Percentiles rank a stretch among this genome's conserved stretches.
These are phyloP conservation scores for Puccinia hordei DNA, from an alignment of 1,284 basidiomycete species.

Conservation along the genomic window DNA sequence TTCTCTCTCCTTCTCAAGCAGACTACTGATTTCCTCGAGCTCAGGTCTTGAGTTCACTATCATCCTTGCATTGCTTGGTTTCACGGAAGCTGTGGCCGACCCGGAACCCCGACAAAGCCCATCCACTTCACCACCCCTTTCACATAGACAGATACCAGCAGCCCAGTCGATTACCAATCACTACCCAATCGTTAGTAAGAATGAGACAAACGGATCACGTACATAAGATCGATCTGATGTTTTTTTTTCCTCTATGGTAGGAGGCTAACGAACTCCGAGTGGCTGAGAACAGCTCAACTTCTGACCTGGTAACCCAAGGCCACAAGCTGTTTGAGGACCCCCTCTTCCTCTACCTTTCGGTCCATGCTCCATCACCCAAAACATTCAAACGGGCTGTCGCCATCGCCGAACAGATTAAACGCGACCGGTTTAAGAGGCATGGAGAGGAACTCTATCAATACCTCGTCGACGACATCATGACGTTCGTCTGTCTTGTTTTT, in stretches of 20 bases:
- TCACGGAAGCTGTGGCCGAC: conserved; percentile 17
- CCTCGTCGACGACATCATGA: conserved; percentile 46
- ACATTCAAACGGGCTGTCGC: conserved; percentile 1
- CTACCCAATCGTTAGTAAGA: no score
- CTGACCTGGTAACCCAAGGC: not conserved
- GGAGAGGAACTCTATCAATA: conserved; percentile 47
- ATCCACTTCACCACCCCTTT: not conserved
- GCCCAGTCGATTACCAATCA: no score
- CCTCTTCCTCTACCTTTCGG: conserved; percentile 34
- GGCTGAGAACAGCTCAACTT: conserved; percentile 5
- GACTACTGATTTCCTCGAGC: no score
- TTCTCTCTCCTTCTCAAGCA: no score
- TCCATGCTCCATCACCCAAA: conserved; percentile 16
- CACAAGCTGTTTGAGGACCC: conserved; percentile 45
- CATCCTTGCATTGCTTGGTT: conserved; percentile 33
- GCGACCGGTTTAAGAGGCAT: conserved; percentile 6
- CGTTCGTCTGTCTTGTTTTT: not conserved
- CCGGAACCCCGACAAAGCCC: no score
- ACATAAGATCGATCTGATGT: no score
- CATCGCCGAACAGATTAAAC: conserved; percentile 41
- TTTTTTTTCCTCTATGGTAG: no score
- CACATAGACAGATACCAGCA: no score
- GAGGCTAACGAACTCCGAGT: conserved; percentile 34
- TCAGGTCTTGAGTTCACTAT: conserved; percentile 40
- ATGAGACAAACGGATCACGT: no score